Evolutionary conservation across 768 basidiomycete genomes (phyloP).

Genomic region (Termitomyces heimii): DNA sequence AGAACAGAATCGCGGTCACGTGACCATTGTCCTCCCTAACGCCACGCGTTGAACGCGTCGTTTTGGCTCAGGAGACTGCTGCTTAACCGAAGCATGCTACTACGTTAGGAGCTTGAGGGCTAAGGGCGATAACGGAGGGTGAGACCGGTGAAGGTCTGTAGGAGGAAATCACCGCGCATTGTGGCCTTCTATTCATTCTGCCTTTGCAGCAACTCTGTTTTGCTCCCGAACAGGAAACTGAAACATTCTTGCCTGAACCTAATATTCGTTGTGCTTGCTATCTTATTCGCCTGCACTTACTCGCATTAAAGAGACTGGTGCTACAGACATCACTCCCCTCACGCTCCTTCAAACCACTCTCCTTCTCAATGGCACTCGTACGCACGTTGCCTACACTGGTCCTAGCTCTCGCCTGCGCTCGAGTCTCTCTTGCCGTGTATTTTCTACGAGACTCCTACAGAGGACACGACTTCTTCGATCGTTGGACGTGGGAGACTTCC

Average conservation of each 20-base stretch:
- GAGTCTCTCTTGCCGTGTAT: conserved; percentile 1
- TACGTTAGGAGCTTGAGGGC: background rate
- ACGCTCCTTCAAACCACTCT: conserved; percentile 1
- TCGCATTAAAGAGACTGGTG: background rate
- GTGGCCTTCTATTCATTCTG: background rate
- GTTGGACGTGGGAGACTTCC: conserved; percentile 43
- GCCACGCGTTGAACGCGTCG: background rate
- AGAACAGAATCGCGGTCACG: background rate
- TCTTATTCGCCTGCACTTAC: background rate
- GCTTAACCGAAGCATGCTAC: background rate
- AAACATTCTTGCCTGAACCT: background rate
- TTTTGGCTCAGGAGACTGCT: background rate
- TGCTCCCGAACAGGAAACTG: background rate
- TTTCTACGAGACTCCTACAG: conserved; percentile 7
- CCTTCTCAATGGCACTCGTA: background rate
- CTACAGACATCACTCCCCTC: background rate
- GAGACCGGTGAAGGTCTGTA: too few species aligned
- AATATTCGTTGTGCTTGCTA: background rate
- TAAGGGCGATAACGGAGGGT: too few species aligned
- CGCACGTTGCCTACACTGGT: background rate
- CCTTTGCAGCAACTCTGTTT: background rate
- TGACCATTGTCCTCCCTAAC: background rate
- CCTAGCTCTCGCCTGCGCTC: conserved; percentile 1
- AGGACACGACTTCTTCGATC: conserved; percentile 32
- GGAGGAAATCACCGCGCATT: background rate